Base-by-base conservation (phyloP, 352 stramenopile species). In the Globisporangium cylindrosporum region DNA sequence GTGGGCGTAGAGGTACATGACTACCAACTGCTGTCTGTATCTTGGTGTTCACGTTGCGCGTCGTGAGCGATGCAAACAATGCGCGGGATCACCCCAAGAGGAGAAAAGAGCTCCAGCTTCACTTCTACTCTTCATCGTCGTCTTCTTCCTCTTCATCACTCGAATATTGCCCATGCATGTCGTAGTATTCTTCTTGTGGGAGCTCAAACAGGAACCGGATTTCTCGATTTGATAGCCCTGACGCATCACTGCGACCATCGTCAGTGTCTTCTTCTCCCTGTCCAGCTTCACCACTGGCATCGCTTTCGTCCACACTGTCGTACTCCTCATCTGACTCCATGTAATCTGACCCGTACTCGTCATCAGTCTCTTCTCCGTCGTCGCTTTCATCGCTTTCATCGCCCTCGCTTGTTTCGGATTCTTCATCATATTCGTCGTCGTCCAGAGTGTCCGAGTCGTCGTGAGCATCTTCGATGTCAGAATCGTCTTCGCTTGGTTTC, bases 401-500 rank as follows among this genome's bases (percentile, higher is more conserved):
- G 10, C 82, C 71, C 20, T 79, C 75, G 4, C 80, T 73, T n/a
- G 64, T 70, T 3, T 81, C 62, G 2, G 74, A 91, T 51, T 91
- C 84, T 49, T 92, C 76, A 53, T 94, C 88, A 48, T 88, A 93
- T 55, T 95, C 88, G 48, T 93, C 84, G 54, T 93, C 84, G 20
- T 94, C 85, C 59, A 92, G 74, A 4, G 78, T 77, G 43, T 92
- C 84, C 32, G 82, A 91, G 3, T 87, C 85, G 8, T 89, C 84
- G 15, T 88, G 70, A 12, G 69, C 84, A 59, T 93, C 85, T 69
- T 97, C 90, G 22, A 90, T 74, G 64, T 97, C 90, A 8, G 90
- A 97, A 64, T 97, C 90, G 61, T 92, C 89, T 71, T 97, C 90
- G 53, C 87, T 86, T 12, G 88, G 82, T 1, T 88, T 87, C 61